Base-by-base conservation (phyloP, 305 asterid species). In the Fraxinus dipetala region DNA sequence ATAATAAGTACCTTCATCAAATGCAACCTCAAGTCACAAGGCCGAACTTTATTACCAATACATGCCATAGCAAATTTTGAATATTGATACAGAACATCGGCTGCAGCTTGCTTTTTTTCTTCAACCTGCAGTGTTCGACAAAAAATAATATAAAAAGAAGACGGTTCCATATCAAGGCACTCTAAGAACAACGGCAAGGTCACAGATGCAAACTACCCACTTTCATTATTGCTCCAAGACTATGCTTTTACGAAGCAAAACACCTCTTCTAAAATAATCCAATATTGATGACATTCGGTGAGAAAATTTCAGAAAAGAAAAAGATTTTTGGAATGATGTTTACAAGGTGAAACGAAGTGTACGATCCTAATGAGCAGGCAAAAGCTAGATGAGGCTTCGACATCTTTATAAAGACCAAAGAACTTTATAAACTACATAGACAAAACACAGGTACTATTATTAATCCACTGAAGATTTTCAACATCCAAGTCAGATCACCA, bases 91-190 rank as follows among this genome's bases (percentile, higher is more conserved):
- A 93, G 77, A 75, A 91, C 98, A 88, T 95, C 97, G 48, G 98
- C 93, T 79, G 99, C 97, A 83, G 99, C 98, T 89, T 95, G 97
- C 91, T 91, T 95, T 92, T 90, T 93, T 84, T 91, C 97, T 83
- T 92, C 98, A 84, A 67, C 82, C 99, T 94, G 87, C 69, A 78
- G 78, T 34, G 22, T 65, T 79, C 16, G 54, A 77, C 16, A 36
- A 35, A 73, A 43, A 72, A 45, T 70, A 43, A 72, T 69, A 43
- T 70, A 36, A 38, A 59, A 69, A 14, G 79, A 38, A 73, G 34
- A 35, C 7, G 30, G 34, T 67, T 78, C 76, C 56, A 70, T 26
- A 61, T 31, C 38, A 59, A 56, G 20, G 38, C 65, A 65, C 40
- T 35, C 20, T 36, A 43, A 38, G 45, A 38, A 38, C 45, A 38